Conservation (phyloP, 306 rosid species). For the Ziziphus jujuba region DNA sequence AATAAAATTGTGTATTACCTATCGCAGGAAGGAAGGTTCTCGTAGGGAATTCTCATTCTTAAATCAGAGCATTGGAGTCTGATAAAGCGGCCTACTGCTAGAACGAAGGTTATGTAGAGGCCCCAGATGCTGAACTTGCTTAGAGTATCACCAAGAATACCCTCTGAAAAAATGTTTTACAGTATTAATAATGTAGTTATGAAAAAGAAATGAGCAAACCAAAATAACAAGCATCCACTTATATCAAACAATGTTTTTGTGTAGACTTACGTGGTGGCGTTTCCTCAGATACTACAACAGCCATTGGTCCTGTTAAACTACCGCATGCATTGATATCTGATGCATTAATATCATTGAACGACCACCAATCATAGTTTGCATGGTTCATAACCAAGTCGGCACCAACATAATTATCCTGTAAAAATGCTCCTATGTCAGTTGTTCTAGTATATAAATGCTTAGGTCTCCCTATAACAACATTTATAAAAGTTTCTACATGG, state of each 20-base stretch:
- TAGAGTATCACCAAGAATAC: slow-evolving; percentile 95
- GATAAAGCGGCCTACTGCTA: slow-evolving; percentile 97
- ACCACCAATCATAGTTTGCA: slow-evolving; percentile 75
- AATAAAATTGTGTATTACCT: slow-evolving; percentile 51
- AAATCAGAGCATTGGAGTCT: slow-evolving; percentile 97
- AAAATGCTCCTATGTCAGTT: slow-evolving; percentile 26
- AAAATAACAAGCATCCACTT: neutral
- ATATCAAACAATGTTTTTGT: neutral
- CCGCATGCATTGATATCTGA: slow-evolving; percentile 65
- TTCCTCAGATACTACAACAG: slow-evolving; percentile 84
- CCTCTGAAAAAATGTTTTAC: slow-evolving; percentile 59
- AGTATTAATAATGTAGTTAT: neutral
- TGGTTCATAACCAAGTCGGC: slow-evolving; percentile 76
- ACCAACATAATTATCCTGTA: slow-evolving; percentile 56
- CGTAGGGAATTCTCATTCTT: slow-evolving; percentile 94
- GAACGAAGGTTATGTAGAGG: slow-evolving; percentile 97
- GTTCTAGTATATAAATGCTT: slow-evolving; percentile 7
- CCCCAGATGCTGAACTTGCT: slow-evolving; percentile 99
- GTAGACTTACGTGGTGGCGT: slow-evolving; percentile 87
- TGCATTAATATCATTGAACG: slow-evolving; percentile 64
- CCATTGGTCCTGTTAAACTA: slow-evolving; percentile 80
- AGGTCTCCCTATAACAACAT: neutral
- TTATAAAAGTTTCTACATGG: neutral
- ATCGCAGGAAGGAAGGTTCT: slow-evolving; percentile 97
- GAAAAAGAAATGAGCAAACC: neutral